Conservation (phyloP, 805 yeast genomes). For the Pichia deserticola region DNA sequence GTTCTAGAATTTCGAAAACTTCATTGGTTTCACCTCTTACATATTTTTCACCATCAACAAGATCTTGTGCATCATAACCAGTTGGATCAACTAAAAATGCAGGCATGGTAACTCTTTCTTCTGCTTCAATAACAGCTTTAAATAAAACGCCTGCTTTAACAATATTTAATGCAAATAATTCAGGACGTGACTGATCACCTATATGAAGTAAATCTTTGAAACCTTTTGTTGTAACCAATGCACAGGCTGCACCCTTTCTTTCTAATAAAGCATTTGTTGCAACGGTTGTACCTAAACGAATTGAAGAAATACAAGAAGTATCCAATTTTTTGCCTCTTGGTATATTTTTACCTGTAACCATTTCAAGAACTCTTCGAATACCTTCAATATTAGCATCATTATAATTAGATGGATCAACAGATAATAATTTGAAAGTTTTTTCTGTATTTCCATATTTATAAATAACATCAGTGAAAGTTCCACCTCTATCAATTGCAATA, state of each 20-base stretch:
- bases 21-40: conserved; percentile 64
- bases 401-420: conserved; percentile 85
- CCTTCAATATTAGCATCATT: conserved; percentile 92
- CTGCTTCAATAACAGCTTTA: conserved; percentile 71
- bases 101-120: conserved; percentile 74
- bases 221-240: conserved; percentile 80
- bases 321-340: conserved; percentile 58
- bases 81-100: neutral
- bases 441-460: conserved; percentile 40
- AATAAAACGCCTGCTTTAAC: conserved; percentile 65
- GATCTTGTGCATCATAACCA: conserved; percentile 74
- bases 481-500: conserved; percentile 47
- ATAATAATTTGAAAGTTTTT: conserved; percentile 68
- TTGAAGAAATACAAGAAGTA: conserved; percentile 53
- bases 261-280: conserved; percentile 94
- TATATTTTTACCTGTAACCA: conserved; percentile 43
- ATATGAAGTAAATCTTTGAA: conserved; percentile 75
- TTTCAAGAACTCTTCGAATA: conserved; percentile 67
- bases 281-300: conserved; percentile 90
- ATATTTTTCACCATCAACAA: conserved; percentile 34
- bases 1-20: conserved; percentile 47
- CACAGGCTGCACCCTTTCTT: conserved; percentile 85
- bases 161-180: conserved; percentile 77
- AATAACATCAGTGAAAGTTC: conserved; percentile 82
- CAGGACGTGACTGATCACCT: conserved; percentile 90